Base-by-base conservation (phyloP, 768 basidiomycete species). In the Tremella fuciformis region DNA sequence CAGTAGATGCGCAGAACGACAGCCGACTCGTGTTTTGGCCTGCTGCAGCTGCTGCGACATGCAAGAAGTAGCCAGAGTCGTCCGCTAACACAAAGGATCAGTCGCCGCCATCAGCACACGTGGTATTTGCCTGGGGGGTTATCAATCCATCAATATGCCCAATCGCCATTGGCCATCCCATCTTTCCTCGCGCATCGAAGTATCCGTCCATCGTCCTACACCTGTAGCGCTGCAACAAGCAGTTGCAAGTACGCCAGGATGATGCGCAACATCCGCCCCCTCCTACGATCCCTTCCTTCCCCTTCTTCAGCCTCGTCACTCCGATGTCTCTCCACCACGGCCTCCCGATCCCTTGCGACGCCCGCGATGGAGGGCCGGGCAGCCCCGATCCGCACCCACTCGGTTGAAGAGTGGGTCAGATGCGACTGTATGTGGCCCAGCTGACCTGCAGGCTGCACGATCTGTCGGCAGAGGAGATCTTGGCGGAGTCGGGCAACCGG, bases 391-490 rank as follows among this genome's bases (percentile, higher is more conserved):
- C 58, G 64, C 48, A 65, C 68, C 18, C 75, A 76, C 55, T 75
- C 73, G 13, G 75, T 76, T 13, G 75, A 76, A 59, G 75, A 76
- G 73, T 75, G 59, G 55, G 74, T 69, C 47, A 11, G 19, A 4
- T 15, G 57, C 40, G 39, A 55, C 1, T 11, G 6, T 52, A 40
- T 19, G 29, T 47, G 47, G 38, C 21, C 42, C 19, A 42, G 24
- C 54, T 42, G 16, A 37, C 40, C 13, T 6, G 3, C 19, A 50
- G 49, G 22, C 49, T 92, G 55, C 89, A 92, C 63, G 84, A 85
- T 39, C 81, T 91, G 81, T 79, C 82, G 59, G 88, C 90, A 0
- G 78, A 84, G 9, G 86, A 94, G 58, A 88, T 96, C 69, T 77
- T 98, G 58, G 81, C 83, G 49, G 91, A 92, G 75, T 85, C 84